Conservation (phyloP, 2,329 filamentous ascomycete species). For the Zymoseptoria crescenta region DNA sequence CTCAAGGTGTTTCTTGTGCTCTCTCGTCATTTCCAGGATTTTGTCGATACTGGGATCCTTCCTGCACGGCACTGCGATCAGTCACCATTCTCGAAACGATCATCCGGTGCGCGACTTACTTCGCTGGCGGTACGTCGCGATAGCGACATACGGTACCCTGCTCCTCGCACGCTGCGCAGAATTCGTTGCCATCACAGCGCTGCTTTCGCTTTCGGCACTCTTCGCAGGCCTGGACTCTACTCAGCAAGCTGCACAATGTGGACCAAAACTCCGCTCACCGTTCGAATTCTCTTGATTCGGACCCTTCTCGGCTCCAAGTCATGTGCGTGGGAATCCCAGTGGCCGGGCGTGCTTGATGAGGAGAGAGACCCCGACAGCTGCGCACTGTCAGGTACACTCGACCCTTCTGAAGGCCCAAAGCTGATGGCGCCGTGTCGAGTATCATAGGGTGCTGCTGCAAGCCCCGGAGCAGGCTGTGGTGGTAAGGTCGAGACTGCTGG, state of each 20-base stretch:
- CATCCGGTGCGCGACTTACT: conserved; percentile 4
- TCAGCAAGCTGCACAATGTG: background rate
- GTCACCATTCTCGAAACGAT: background rate
- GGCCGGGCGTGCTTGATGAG: background rate
- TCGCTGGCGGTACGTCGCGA: conserved; percentile 16
- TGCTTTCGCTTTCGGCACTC: conserved; percentile 96
- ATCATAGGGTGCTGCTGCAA: background rate
- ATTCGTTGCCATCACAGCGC: conserved; percentile 81
- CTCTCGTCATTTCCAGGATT: conserved; percentile 15
- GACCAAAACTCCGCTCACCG: background rate
- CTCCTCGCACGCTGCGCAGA: conserved; percentile 13
- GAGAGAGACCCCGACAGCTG: background rate
- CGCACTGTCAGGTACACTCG: background rate
- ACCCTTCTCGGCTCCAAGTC: background rate
- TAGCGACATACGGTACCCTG: conserved; percentile 16
- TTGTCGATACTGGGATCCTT: conserved; percentile 17
- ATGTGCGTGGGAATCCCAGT: background rate
- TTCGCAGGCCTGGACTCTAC: conserved; percentile 69
- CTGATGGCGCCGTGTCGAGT: background rate
- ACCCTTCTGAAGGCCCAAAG: background rate
- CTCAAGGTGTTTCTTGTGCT: conserved; percentile 13
- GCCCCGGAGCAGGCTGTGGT: background rate
- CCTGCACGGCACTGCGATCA: conserved; percentile 6
- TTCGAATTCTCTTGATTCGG: background rate
- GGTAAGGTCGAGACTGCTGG: background rate